Base-by-base conservation (phyloP, 345 rosid species). In the Mercurialis annua region DNA sequence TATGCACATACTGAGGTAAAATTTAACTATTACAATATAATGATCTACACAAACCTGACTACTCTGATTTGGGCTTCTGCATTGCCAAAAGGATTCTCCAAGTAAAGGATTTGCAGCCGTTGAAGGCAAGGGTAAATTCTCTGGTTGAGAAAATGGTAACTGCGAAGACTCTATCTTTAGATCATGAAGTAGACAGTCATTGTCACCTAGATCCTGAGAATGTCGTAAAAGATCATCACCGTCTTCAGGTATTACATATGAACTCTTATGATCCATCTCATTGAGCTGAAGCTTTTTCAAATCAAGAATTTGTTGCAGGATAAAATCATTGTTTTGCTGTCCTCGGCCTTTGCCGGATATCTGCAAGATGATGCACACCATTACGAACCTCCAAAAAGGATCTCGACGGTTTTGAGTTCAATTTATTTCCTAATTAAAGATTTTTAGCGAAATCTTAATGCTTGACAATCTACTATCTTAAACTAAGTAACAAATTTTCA, bases 251-350 rank as follows among this genome's bases (percentile, higher is more conserved):
- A 56, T 58, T 33, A 73, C 14, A 12, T 80, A 75, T 2, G 68
- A 65, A 49, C 6, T 40, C 31, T 44, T 36, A 38, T n/a, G n/a
- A n/a, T 64, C 73, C 60, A 69, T 75, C 68, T 83, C 84, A 24
- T 44, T 80, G 10, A 82, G 83, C 73, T 82, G 86, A 78, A 87
- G 78, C 75, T 68, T 82, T 75, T 83, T 78, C 80, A 87, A 62
- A 71, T 86, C 87, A 67, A 87, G 86, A 80, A 92, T 86, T 80
- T 92, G 94, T 70, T 79, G 88, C 81, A 83, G 61, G 70, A 87
- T 78, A 69, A 72, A 78, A 66, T 80, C 71, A 47, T 72, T 59
- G 17, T 75, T 72, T 57, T 74, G 78, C 75, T 69, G 72, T 64
- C 66, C 69, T 64, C 49, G 69, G 46, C 72, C 58, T 24, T 65